A percentile compares a stretch with the other conserved stretches of the same genome.
These are phyloP conservation scores for Aristolochia fimbriata DNA, from an alignment of 164 flowering plant species.

Conservation along the genomic window DNA sequence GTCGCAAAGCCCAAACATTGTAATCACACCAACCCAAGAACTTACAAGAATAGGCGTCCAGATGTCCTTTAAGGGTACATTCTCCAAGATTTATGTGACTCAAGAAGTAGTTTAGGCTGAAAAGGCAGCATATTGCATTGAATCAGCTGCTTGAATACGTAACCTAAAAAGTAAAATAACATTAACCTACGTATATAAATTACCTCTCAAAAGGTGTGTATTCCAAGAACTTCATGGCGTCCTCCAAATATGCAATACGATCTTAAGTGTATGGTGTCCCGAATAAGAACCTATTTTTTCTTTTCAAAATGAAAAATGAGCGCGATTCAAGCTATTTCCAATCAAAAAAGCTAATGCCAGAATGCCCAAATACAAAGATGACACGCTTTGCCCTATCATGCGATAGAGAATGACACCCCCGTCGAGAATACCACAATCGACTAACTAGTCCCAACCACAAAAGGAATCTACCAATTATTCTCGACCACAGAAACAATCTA, in stretches of 20 bases:
- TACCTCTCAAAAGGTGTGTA: constrained; percentile 78
- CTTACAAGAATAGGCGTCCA: constrained; percentile 96
- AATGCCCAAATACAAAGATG: no score
- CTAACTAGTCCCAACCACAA: no score
- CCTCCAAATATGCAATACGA: constrained; percentile 2
- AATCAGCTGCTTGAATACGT: neutral
- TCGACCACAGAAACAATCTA: no score
- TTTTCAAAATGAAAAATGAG: no score
- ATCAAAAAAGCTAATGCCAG: no score
- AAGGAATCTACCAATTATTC: no score
- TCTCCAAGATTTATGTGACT: constrained; percentile 72
- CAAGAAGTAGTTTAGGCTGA: constrained; percentile 70
- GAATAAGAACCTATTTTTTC: no score
- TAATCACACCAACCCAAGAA: neutral
- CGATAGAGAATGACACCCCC: no score
- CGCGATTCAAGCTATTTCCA: no score
- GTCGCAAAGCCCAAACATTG: neutral
- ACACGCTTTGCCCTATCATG: no score
- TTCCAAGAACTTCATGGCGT: constrained; percentile 74
- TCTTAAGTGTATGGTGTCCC: neutral
- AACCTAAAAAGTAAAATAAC: neutral
- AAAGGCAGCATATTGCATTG: constrained; percentile 4
- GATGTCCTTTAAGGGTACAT: constrained; percentile 61
- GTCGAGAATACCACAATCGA: no score
- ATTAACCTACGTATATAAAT: neutral